Evolutionary conservation across 2,329 filamentous ascomycete species (phyloP).

Genomic region (Mycosphaerelloides madeirae): DNA sequence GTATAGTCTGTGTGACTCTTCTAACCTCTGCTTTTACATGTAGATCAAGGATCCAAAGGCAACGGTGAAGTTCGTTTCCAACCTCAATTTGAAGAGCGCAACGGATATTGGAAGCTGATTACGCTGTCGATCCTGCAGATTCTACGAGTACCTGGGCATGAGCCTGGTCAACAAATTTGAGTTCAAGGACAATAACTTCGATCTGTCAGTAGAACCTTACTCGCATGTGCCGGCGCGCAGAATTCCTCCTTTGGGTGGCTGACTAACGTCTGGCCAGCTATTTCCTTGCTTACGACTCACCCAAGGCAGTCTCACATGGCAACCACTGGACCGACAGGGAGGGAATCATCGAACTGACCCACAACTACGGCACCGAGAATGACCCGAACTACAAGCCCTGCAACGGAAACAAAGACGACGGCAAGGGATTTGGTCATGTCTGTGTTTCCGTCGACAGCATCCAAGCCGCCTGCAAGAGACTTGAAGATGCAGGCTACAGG

Average conservation of each 20-base stretch:
- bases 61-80: conserved; percentile 12
- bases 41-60: conserved; percentile 91
- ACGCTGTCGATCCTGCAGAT: conserved; percentile 59
- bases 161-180: conserved; percentile 73
- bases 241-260: too few relatives aligned
- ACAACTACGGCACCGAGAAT: conserved; percentile 83
- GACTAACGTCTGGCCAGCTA: conserved; percentile 44
- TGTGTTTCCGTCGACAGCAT: conserved; percentile 67
- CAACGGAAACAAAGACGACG: conserved; percentile 87
- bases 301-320: conserved; percentile 67
- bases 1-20: too few relatives aligned
- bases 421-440: conserved; percentile 78
- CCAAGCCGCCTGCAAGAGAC: conserved; percentile 80
- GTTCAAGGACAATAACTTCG: conserved; percentile 85
- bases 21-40: too few relatives aligned
- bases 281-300: conserved; percentile 84
- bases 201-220: conserved; percentile 46
- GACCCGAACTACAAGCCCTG: conserved; percentile 74
- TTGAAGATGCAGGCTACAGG: conserved; percentile 83
- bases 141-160: conserved; percentile 91
- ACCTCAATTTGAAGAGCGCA: too few relatives aligned
- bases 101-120: too few relatives aligned
- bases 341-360: conserved; percentile 76
- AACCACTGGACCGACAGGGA: conserved; percentile 70
- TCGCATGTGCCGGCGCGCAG: too few relatives aligned